Base-by-base conservation (phyloP, 129 eudicot species). In the Lonicera japonica region DNA sequence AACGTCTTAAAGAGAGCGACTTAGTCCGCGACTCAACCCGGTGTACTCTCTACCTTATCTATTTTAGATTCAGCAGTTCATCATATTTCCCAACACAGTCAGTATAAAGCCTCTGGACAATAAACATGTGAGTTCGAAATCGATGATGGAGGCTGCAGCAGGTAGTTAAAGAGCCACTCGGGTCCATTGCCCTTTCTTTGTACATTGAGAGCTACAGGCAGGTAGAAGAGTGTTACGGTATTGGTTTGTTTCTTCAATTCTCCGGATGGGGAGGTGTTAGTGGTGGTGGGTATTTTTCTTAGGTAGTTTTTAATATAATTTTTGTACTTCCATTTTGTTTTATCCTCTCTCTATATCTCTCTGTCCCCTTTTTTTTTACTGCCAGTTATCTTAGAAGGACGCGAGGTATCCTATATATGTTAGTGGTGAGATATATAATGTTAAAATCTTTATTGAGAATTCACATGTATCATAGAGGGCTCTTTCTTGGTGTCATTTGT, bases 381-480 rank as follows among this genome's bases (percentile, higher is more conserved):
- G n/a, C n/a, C 52, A 56, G 71, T 60, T 67, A 67, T 73, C n/a
- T 53, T 23, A 56, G 29, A 54, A 50, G 52, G 52, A 22, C 41
- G 23, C 22, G 56, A 25, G 39, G 60, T 48, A 14, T 46, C 70
- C 40, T 22, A 64, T 67, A 75, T 64, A 54, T 52, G 72, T 60
- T 22, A 59, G 66, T 68, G 83, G 71, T 76, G 82, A 74, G 82
- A 56, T 68, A 24, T 61, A 45, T 69, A 17, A 59, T 51, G 53
- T 72, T 51, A 21, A 53, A 50, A 52, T 16, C 48, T 62, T 61
- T 19, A 13, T 48, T 57, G 59, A 62, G 58, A 14, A 41, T 54
- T 54, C 25, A n/a, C n/a, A 29, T 86, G 91, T 86, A 84, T 79
- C 62, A 89, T 78, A 79, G 76, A 79, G 79, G n/a, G 83, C 68